phyloP scores from a whole-genome alignment of 345 rosid species.

The Punica granatum region DNA sequence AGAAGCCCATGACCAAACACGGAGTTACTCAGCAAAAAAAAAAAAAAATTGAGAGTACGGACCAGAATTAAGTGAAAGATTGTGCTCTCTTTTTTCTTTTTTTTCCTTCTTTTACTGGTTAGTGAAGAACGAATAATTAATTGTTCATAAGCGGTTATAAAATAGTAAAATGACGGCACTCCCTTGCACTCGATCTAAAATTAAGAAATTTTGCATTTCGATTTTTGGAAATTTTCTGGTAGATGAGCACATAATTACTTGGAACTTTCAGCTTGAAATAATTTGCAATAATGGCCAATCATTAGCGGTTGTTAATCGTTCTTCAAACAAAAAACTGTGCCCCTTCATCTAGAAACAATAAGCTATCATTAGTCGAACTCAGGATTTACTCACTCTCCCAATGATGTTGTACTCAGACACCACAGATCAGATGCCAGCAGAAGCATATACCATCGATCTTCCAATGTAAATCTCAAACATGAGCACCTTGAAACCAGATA shows the following conservation, averaged over 20 bases:
- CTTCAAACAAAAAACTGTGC: not conserved
- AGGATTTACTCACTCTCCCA: too few species aligned
- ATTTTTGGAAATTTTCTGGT: not conserved
- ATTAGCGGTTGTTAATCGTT: not conserved
- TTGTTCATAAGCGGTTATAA: too few species aligned
- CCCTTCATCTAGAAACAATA: conserved; percentile 1
- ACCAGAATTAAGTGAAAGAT: too few species aligned
- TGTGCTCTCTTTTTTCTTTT: too few species aligned
- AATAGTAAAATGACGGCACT: too few species aligned
- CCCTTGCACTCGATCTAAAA: too few species aligned
- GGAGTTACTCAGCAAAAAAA: too few species aligned
- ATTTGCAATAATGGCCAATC: not conserved
- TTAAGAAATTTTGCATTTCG: too few species aligned
- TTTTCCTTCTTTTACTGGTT: too few species aligned
- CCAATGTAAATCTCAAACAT: not conserved
- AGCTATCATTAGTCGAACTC: not conserved
- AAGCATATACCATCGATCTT: not conserved
- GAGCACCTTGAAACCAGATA: not conserved
- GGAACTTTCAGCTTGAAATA: not conserved
- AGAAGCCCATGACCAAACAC: too few species aligned
- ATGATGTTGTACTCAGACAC: not conserved
- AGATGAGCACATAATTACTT: not conserved
- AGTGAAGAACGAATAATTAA: too few species aligned
- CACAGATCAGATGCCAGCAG: not conserved
- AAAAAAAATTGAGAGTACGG: too few species aligned